Conservation (phyloP, 805 yeast genomes). For the Suhomyces sp. region DNA sequence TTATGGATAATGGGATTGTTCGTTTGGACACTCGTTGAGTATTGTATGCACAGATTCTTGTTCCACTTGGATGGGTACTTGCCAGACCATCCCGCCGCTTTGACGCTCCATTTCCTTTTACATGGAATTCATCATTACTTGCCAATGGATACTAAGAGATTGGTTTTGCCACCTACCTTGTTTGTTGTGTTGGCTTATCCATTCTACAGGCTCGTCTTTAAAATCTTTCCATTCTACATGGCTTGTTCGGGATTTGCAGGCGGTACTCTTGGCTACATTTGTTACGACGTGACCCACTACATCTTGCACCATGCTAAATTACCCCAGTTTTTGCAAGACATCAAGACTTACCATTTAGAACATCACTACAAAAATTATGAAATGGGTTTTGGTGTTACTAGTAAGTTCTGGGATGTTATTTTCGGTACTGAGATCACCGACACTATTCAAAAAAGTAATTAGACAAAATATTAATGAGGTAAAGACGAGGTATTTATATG, state of each 20-base stretch:
- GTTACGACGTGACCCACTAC: constrained; percentile 93
- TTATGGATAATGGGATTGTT: constrained; percentile 79
- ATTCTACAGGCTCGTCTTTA: constrained; percentile 73
- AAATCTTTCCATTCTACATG: constrained; percentile 70
- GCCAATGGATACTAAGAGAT: constrained; percentile 92
- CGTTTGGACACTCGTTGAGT: constrained; percentile 93
- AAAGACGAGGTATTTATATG: neutral
- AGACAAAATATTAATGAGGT: constrained; percentile 1
- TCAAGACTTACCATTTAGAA: constrained; percentile 90
- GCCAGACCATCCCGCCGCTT: constrained; percentile 74
- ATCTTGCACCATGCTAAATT: constrained; percentile 83
- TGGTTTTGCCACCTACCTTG: constrained; percentile 95
- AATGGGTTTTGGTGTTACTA: constrained; percentile 94
- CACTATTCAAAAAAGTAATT: constrained; percentile 43
- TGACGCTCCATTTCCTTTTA: constrained; percentile 80
- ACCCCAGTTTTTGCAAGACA: constrained; percentile 70
- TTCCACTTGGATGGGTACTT: constrained; percentile 88
- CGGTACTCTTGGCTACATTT: constrained; percentile 88
- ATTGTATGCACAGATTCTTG: constrained; percentile 80
- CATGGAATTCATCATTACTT: constrained; percentile 97
- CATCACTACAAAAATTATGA: constrained; percentile 98
- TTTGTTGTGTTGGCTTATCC: constrained; percentile 73
- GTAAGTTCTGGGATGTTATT: constrained; percentile 89
- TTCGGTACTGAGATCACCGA: constrained; percentile 75
- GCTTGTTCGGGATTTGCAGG: constrained; percentile 96